Base-by-base conservation (phyloP, 371 early-diverging fungal genomes). In the Mucor plumbeus region DNA sequence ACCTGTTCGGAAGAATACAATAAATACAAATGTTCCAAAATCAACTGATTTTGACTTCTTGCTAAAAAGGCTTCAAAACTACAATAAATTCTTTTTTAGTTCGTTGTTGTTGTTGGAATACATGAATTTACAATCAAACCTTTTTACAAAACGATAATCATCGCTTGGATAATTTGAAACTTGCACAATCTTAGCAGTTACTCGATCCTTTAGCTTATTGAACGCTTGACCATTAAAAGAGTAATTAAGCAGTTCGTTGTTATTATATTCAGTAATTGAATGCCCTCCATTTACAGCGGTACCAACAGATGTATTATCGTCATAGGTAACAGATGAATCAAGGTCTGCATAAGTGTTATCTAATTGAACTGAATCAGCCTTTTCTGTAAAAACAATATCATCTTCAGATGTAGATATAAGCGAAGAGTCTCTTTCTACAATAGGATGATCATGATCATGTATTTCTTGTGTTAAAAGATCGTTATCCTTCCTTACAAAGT, bases 91-190 rank as follows among this genome's bases (percentile, higher is more conserved):
- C 21, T 10, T 34, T 15, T 4, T 4, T 5, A 14, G 15, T 17
- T 50, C 21, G 26, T 65, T 11, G 9, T 65, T 11, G 9, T 1
- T 21, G 10, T 43, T 38, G 19, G 17, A 35, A 17, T 38, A 15
- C 15, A 0, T 38, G 1, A 14, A 10, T 41, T 50, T 55, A 41
- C 43, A 40, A 15, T 17, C 59, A 59, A 65, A 81, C 81, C 54
- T 68, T 64, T 65, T 64, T 19, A 81, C 10, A 15, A 78, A 64
- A 15, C 72, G 70, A 48, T 70, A 67, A 50, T 78, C 73, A 34
- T 77, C 75, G 0, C 58, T 59, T 0, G 65, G 33, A 47, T 64
- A 71, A 17, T 21, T 31, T n/a, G 59, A 36, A 1, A 43, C 63
- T 48, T 71, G 26, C 54, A 1, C 58, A 19, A 72, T 68, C 13